phyloP scores from a whole-genome alignment of 257 asterid genomes.

The Misopates orontium region DNA sequence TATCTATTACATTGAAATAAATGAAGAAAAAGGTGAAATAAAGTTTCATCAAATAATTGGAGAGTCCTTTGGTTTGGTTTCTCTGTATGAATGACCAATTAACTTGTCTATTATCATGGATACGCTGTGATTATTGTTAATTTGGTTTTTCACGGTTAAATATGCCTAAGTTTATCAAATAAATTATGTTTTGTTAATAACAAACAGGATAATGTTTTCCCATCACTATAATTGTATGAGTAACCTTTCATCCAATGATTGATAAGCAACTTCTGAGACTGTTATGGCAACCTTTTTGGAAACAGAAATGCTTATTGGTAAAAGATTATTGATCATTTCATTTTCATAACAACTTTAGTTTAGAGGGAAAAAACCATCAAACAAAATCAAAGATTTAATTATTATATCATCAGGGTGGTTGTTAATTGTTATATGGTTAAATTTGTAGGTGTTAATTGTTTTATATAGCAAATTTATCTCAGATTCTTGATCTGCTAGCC shows the following conservation, averaged over 20 bases:
- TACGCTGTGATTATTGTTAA: not conserved
- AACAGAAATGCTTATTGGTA: not conserved
- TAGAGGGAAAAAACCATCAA: not conserved
- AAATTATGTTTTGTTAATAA: slow-evolving; percentile 17
- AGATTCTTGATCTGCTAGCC: slow-evolving; percentile 12
- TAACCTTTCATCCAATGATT: slow-evolving; percentile 43
- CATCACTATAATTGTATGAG: slow-evolving; percentile 51
- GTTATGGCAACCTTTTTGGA: not conserved
- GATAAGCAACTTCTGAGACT: slow-evolving; percentile 19
- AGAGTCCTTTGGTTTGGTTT: no score
- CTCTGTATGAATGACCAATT: not conserved
- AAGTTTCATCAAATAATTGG: no score
- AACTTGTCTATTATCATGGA: not conserved
- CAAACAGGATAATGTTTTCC: slow-evolving; percentile 30
- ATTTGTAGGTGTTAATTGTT: slow-evolving; percentile 8
- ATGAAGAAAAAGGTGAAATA: not conserved
- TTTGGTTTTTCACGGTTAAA: not conserved
- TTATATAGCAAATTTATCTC: slow-evolving; percentile 14
- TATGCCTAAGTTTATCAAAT: not conserved
- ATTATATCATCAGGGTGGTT: not conserved
- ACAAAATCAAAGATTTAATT: not conserved
- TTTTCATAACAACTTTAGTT: not conserved
- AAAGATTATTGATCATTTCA: not conserved
- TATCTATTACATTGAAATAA: not conserved
- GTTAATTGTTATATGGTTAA: slow-evolving; percentile 41